Percentiles rank a stretch among this genome's conserved stretches.
These are phyloP conservation scores for Tripterygium wilfordii DNA, from an alignment of 177 flowering plant species.

Conservation along the genomic window DNA sequence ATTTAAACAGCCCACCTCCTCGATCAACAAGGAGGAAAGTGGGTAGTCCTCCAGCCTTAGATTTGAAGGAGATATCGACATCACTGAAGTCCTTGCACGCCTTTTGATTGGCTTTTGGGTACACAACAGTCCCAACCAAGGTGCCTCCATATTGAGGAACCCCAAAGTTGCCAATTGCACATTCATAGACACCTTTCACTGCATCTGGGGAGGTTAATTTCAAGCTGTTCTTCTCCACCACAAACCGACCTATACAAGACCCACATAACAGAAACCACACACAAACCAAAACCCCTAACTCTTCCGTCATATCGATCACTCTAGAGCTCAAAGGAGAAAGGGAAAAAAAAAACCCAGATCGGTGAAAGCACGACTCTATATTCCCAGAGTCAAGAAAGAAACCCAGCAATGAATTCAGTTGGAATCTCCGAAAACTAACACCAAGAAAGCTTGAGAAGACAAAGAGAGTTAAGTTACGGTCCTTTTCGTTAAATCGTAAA, in stretches of 20 bases:
- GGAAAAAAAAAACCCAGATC: too few species aligned
- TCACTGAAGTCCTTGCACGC: slow-evolving; percentile 63
- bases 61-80: slow-evolving; percentile 49
- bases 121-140: slow-evolving; percentile 66
- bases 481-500: too few species aligned
- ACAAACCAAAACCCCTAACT: slow-evolving; percentile 28
- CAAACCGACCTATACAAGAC: slow-evolving; percentile 57
- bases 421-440: too few species aligned
- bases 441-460: too few species aligned
- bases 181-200: slow-evolving; percentile 65
- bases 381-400: too few species aligned
- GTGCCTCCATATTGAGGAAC: slow-evolving; percentile 96
- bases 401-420: too few species aligned
- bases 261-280: slow-evolving; percentile 36
- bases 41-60: slow-evolving; percentile 75
- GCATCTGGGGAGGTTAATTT: slow-evolving; percentile 70
- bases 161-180: slow-evolving; percentile 96
- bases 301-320: slow-evolving; percentile 54
- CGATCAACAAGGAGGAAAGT: slow-evolving; percentile 72
- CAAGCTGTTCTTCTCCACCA: slow-evolving; percentile 96
- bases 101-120: slow-evolving; percentile 72
- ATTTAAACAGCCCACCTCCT: slow-evolving; percentile 50
- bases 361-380: too few species aligned
- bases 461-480: too few species aligned
- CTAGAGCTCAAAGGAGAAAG: too few species aligned